Conservation (phyloP, 805 yeast genomes). For the Kuraishia ogatae region DNA sequence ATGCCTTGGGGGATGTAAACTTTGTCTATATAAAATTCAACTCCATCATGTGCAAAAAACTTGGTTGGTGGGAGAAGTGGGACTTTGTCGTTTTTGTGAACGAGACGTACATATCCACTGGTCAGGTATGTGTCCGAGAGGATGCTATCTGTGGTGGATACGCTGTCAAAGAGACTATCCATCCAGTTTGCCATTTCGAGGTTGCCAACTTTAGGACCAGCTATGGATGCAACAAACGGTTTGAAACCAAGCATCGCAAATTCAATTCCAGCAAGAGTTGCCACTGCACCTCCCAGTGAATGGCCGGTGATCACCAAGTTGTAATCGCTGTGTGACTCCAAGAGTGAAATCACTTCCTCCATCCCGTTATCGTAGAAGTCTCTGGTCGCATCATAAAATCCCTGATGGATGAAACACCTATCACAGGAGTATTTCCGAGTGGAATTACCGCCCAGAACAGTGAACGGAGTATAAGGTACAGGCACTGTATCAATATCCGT, state of each 20-base stretch:
- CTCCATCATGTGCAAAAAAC: constrained; percentile 36
- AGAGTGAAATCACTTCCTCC: constrained; percentile 23
- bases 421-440: constrained; percentile 26
- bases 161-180: constrained; percentile 37
- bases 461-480: constrained; percentile 35
- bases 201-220: constrained; percentile 61
- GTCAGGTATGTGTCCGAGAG: constrained; percentile 16
- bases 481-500: constrained; percentile 46
- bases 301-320: constrained; percentile 56
- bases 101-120: constrained; percentile 43
- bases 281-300: constrained; percentile 70
- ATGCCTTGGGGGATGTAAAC: constrained; percentile 25
- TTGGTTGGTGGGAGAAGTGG: constrained; percentile 51
- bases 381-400: constrained; percentile 43
- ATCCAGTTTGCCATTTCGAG: constrained; percentile 38
- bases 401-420: constrained; percentile 54
- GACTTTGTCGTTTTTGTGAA: constrained; percentile 49
- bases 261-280: constrained; percentile 56
- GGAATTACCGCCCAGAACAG: constrained; percentile 12
- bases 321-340: constrained; percentile 35
- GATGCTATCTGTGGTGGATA: constrained; percentile 17
- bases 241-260: constrained; percentile 41
- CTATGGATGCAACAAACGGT: constrained; percentile 51
- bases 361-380: constrained; percentile 31
- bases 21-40: constrained; percentile 36